Evolutionary conservation across 108 stramenopile genomes (phyloP), one percentile per base, ranked within the genome.

Genomic region (Parmales sp.): DNA sequence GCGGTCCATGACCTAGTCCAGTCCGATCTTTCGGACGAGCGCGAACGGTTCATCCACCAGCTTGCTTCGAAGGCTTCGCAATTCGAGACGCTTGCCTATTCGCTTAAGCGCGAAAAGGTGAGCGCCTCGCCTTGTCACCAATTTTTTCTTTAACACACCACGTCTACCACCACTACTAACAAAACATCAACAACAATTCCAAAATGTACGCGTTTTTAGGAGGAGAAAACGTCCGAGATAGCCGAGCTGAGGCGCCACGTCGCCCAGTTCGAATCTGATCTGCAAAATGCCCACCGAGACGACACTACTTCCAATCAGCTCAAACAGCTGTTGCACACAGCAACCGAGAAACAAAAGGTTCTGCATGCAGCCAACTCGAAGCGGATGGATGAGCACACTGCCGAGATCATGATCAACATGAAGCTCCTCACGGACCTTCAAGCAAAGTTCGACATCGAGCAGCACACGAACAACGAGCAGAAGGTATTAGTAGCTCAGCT

Each of bases 171-270:
- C 41, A 8, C 41, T 43, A 8, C 41, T 43, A n/a, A n/a, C n/a
- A n/a, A n/a, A n/a, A n/a, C n/a, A n/a, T n/a, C n/a, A n/a, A n/a
- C n/a, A n/a, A n/a, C n/a, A n/a, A n/a, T 16, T 43, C 41, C 41
- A 43, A 43, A 11, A 8, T 43, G 11, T 43, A 8, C 8, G 41
- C 28, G 29, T 7, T 18, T 60, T 60, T 28, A 60, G 54, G 54
- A 60, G 54, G 54, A 34, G 7, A 60, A 60, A 7, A 34, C 54
- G 25, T 60, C n/a, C n/a, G n/a, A n/a, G n/a, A n/a, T n/a, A n/a
- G n/a, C n/a, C n/a, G n/a, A n/a, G n/a, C n/a, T 19, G 3, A 11
- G 31, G 25, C 28, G 29, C 31, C 13, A 20, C 31, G 7, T 60
- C 3, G 18, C 28, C 28, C 31, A 60, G 26, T 28, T 34, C n/a